Percentiles rank a stretch among this genome's conserved stretches.
These are phyloP conservation scores for Podaxis carcinomalis DNA, from an alignment of 768 basidiomycete species.

Conservation along the genomic window DNA sequence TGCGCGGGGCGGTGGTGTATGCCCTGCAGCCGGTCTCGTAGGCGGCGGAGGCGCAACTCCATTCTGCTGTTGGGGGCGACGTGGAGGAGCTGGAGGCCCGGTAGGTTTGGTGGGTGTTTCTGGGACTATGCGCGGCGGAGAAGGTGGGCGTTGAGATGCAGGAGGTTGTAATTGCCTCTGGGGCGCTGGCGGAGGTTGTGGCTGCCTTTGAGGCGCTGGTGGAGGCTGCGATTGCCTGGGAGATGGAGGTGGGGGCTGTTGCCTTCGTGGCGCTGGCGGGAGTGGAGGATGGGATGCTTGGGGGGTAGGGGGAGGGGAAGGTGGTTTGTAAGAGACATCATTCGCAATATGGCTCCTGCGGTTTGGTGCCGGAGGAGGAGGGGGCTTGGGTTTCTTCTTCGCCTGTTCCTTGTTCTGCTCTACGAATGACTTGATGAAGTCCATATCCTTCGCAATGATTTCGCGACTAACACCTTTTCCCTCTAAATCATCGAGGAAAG, in stretches of 20 bases:
- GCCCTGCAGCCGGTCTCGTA: constrained; percentile 23
- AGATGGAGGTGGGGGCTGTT: constrained; percentile 21
- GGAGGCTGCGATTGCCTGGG: constrained; percentile 1
- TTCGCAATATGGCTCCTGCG: constrained; percentile 21
- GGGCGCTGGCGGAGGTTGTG: constrained; percentile 33
- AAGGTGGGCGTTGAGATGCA: constrained; percentile 20
- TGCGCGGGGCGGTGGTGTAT: constrained; percentile 30
- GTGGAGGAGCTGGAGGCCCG: constrained; percentile 27
- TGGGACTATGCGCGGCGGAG: constrained; percentile 29
- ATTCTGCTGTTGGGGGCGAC: constrained; percentile 26
- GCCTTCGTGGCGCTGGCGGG: constrained; percentile 22
- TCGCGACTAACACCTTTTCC: constrained; percentile 61
- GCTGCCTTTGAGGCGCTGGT: constrained; percentile 19
- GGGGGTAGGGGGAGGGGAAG: constrained; percentile 33
- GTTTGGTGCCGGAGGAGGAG: constrained; percentile 47
- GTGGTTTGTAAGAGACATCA: constrained; percentile 28
- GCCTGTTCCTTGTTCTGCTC: constrained; percentile 38
- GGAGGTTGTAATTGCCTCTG: constrained; percentile 1
- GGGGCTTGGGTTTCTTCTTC: constrained; percentile 45
- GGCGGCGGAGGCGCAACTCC: constrained; percentile 31
- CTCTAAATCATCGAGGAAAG: constrained; percentile 64
- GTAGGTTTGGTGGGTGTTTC: constrained; percentile 36
- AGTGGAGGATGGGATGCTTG: constrained; percentile 27
- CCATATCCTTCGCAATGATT: constrained; percentile 72
- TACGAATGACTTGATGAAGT: constrained; percentile 86